Evolutionary conservation across 306 rosid genomes (phyloP).

Genomic region (Prunus kanzakura): DNA sequence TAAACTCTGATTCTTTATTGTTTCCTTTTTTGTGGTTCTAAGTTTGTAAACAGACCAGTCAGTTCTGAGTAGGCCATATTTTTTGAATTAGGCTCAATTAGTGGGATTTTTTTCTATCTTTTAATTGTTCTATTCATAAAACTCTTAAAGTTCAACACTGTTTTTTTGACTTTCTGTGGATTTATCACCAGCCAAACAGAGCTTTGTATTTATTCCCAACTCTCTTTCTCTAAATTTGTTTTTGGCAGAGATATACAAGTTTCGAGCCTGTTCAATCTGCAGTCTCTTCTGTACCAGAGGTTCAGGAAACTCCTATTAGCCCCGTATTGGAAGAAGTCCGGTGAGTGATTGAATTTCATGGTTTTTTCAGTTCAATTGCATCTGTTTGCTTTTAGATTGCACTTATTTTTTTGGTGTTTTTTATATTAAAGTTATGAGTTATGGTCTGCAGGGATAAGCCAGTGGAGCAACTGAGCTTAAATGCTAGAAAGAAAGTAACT

Average conservation of each 20-base stretch:
- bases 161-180: neutral
- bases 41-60: neutral
- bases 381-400: neutral
- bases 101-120: neutral
- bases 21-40: neutral
- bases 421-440: constrained; percentile 5
- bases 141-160: neutral
- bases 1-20: neutral
- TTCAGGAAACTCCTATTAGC: constrained; percentile 26
- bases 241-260: constrained; percentile 41
- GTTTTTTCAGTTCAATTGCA: neutral
- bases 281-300: constrained; percentile 30
- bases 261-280: constrained; percentile 36
- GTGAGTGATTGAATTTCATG: constrained; percentile 35
- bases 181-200: constrained; percentile 21
- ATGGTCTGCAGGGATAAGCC: constrained; percentile 44
- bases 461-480: constrained; percentile 46
- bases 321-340: constrained; percentile 27
- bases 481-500: constrained; percentile 66
- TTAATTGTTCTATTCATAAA: neutral
- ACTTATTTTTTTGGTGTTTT: neutral
- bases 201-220: constrained; percentile 15
- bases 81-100: neutral
- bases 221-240: constrained; percentile 11
- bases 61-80: neutral